These are phyloP conservation scores for Ramichloridium luteum DNA, from an alignment of 2,329 filamentous ascomycete genomes.

Conservation along the genomic window DNA sequence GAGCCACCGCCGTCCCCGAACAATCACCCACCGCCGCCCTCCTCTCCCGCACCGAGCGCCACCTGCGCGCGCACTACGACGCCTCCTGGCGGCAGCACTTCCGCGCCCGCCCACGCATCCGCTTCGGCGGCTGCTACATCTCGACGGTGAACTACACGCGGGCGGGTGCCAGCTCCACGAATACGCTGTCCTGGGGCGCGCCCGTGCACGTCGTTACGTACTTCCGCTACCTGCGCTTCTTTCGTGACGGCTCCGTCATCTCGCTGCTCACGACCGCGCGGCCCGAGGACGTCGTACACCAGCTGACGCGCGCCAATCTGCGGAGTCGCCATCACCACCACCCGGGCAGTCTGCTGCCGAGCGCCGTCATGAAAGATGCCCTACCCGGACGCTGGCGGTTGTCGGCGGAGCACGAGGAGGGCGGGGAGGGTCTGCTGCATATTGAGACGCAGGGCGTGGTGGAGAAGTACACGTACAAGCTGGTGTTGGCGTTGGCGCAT, in stretches of 20 bases:
- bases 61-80: slow-evolving; percentile 20
- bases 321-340: slow-evolving; percentile 27
- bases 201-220: slow-evolving; percentile 95
- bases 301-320: slow-evolving; percentile 62
- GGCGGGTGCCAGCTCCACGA: slow-evolving; percentile 59
- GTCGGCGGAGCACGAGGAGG: slow-evolving; percentile 32
- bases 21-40: slow-evolving; percentile 13
- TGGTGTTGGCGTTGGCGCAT: slow-evolving; percentile 61
- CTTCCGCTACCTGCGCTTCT: slow-evolving; percentile 92
- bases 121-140: slow-evolving; percentile 95
- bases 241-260: slow-evolving; percentile 74
- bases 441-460: slow-evolving; percentile 79
- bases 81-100: slow-evolving; percentile 54
- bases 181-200: slow-evolving; percentile 61
- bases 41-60: slow-evolving; percentile 14
- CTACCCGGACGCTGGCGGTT: slow-evolving; percentile 55
- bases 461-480: slow-evolving; percentile 69
- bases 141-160: slow-evolving; percentile 92
- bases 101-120: slow-evolving; percentile 67
- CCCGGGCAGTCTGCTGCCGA: slow-evolving; percentile 29
- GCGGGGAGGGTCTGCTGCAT: slow-evolving; percentile 55
- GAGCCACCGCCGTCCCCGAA: slow-evolving; percentile 7
- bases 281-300: slow-evolving; percentile 75
- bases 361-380: slow-evolving; percentile 55
- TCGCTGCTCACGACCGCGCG: slow-evolving; percentile 70